Evolutionary conservation across 805 yeast genomes (phyloP).

Genomic region (Kuraishia hungarica): DNA sequence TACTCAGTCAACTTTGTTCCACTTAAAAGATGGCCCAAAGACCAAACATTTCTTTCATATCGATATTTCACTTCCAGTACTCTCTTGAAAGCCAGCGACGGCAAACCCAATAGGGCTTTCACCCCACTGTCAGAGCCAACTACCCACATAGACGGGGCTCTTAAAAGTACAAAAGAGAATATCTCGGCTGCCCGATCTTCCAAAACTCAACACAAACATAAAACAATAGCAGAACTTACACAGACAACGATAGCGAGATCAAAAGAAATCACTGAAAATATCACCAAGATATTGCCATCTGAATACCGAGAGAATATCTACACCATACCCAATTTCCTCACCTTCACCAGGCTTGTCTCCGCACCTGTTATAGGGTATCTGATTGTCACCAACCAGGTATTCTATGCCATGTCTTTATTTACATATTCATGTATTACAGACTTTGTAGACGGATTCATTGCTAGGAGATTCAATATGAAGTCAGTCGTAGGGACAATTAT

Average conservation of each 20-base stretch:
- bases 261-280: slow-evolving; percentile 16
- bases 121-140: background rate
- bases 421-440: slow-evolving; percentile 86
- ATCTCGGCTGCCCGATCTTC: background rate
- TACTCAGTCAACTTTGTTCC: background rate
- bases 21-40: background rate
- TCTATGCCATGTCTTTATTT: slow-evolving; percentile 64
- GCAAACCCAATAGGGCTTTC: background rate
- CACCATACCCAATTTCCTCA: slow-evolving; percentile 81
- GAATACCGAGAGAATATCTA: slow-evolving; percentile 50
- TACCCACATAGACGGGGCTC: background rate
- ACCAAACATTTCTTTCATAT: background rate
- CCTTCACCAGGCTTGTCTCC: slow-evolving; percentile 68
- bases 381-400: slow-evolving; percentile 54
- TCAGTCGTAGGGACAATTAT: slow-evolving; percentile 83
- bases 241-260: slow-evolving; percentile 13
- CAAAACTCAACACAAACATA: background rate
- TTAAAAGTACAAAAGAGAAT: too few species aligned
- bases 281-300: slow-evolving; percentile 21
- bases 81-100: background rate
- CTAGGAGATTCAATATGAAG: slow-evolving; percentile 67
- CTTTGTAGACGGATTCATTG: slow-evolving; percentile 85
- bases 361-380: slow-evolving; percentile 84
- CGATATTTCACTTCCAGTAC: background rate
- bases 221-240: background rate